phyloP scores from a whole-genome alignment of 179 eudicot species.

The Spinacia oleracea region DNA sequence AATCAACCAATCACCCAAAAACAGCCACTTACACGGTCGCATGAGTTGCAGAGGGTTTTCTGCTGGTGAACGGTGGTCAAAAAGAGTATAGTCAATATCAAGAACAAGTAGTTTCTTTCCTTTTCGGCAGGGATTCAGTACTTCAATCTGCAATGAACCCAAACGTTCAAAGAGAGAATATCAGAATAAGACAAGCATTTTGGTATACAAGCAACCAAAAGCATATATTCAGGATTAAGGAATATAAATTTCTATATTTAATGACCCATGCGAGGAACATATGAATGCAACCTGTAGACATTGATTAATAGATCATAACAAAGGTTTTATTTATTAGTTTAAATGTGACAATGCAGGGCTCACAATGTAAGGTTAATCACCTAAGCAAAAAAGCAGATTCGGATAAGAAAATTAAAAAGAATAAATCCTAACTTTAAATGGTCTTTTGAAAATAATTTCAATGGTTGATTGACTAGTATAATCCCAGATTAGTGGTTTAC shows the following conservation, averaged over 20 bases:
- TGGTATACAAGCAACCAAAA: neutral
- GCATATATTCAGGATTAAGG: neutral
- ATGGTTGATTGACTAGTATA: too few species aligned
- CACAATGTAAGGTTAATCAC: neutral
- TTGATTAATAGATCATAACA: neutral
- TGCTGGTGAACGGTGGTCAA: slow-evolving; percentile 95
- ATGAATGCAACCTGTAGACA: neutral
- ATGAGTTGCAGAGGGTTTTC: slow-evolving; percentile 88
- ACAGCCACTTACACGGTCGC: slow-evolving; percentile 84
- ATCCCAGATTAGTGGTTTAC: neutral
- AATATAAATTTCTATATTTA: neutral
- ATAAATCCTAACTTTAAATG: neutral
- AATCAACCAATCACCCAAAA: neutral
- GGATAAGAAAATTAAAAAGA: neutral
- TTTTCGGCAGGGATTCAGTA: slow-evolving; percentile 83
- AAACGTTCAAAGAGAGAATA: slow-evolving; percentile 4
- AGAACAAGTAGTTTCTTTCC: slow-evolving; percentile 94
- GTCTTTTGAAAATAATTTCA: neutral
- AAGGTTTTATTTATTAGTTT: neutral
- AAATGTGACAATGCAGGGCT: neutral
- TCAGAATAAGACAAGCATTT: slow-evolving; percentile 11
- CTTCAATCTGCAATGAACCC: slow-evolving; percentile 56
- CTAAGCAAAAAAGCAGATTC: neutral
- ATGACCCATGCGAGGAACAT: neutral
- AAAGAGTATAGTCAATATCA: slow-evolving; percentile 92